These are phyloP conservation scores for Trichophyton equinum DNA, from an alignment of 2,329 filamentous ascomycete genomes.

Conservation along the genomic window DNA sequence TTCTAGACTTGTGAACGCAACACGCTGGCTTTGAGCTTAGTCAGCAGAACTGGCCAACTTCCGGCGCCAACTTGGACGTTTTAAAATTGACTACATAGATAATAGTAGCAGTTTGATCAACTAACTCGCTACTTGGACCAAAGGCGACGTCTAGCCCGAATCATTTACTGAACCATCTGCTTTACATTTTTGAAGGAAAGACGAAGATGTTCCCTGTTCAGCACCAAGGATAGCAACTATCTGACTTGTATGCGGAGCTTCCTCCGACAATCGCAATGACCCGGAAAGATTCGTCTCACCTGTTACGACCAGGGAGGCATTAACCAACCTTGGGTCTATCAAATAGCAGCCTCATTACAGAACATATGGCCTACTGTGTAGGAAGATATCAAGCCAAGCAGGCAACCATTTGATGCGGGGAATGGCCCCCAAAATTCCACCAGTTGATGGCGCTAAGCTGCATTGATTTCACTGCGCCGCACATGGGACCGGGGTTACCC, in stretches of 20 bases:
- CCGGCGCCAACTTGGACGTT: background rate
- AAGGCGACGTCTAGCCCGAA: too few species aligned
- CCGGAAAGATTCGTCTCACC: too few species aligned
- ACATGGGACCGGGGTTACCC: background rate
- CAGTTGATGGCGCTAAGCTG: background rate
- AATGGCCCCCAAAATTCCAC: background rate
- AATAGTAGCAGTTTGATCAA: background rate
- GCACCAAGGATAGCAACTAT: too few species aligned
- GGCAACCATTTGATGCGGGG: background rate
- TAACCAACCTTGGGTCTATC: too few species aligned
- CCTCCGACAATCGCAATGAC: too few species aligned
- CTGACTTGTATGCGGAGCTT: too few species aligned
- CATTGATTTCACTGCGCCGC: background rate
- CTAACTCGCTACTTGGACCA: background rate
- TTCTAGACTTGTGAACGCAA: background rate
- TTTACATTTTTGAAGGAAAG: too few species aligned
- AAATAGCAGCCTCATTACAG: background rate
- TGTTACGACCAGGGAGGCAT: too few species aligned
- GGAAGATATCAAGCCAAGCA: background rate
- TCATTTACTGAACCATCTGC: too few species aligned
- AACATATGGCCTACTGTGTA: background rate
- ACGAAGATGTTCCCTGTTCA: too few species aligned
- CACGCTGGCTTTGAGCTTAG: conserved; percentile 3
- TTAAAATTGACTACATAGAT: background rate
- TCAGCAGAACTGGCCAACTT: background rate